Percentiles rank a stretch among this genome's conserved stretches.
Evolutionary conservation across 495 filamentous ascomycete species (phyloP).

Genomic region (Penicillium salamii): DNA sequence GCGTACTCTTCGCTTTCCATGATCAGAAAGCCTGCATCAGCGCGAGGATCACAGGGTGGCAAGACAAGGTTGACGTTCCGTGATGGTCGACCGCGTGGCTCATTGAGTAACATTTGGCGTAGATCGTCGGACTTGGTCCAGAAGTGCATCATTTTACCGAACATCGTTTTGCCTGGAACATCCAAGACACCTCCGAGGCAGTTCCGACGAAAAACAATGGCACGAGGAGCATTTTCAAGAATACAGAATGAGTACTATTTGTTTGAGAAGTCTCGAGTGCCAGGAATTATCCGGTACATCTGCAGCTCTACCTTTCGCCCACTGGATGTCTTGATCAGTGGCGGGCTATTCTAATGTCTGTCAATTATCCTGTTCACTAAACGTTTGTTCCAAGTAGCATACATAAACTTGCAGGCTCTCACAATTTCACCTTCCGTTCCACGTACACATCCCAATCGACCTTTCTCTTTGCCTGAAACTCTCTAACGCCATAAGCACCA

Average conservation of each 20-base stretch:
- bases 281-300: too few relatives aligned
- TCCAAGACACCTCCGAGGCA: slow-evolving; percentile 34
- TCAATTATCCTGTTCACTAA: neutral
- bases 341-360: slow-evolving; percentile 1
- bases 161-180: slow-evolving; percentile 32
- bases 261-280: too few relatives aligned
- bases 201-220: too few relatives aligned
- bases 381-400: neutral
- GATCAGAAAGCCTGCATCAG: slow-evolving; percentile 37
- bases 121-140: slow-evolving; percentile 23
- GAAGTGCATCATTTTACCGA: slow-evolving; percentile 28
- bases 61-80: slow-evolving; percentile 34
- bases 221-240: too few relatives aligned
- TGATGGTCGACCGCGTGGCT: slow-evolving; percentile 31
- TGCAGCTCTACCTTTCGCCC: slow-evolving; percentile 5
- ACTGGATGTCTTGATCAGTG: slow-evolving; percentile 3
- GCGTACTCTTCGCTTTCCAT: slow-evolving; percentile 39
- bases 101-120: slow-evolving; percentile 34
- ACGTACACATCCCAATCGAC: slow-evolving; percentile 20
- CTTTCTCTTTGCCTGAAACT: slow-evolving; percentile 18
- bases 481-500: slow-evolving; percentile 18
- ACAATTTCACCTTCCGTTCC: neutral
- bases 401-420: neutral
- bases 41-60: slow-evolving; percentile 31
- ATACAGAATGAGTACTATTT: too few relatives aligned